Evolutionary conservation across 305 asterid species (phyloP).

Genomic region (Ajuga reptans): DNA sequence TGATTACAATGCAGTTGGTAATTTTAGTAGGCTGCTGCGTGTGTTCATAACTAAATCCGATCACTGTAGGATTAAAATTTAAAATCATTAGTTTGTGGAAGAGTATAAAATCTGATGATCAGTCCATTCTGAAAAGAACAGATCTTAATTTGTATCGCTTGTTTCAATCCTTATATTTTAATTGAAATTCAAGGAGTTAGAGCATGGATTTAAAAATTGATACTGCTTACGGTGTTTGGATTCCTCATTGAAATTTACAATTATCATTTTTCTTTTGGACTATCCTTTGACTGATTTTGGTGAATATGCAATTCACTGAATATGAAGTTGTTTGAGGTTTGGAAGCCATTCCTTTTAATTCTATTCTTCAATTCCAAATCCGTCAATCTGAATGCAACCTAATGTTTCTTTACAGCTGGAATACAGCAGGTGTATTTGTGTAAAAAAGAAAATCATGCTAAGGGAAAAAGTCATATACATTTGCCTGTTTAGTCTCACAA

Average conservation of each 20-base stretch:
- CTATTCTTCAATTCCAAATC: neutral
- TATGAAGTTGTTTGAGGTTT: neutral
- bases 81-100: neutral
- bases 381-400: neutral
- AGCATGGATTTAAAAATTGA: neutral
- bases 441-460: neutral
- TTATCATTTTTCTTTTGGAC: neutral
- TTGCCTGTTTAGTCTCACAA: neutral
- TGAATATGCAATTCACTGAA: neutral
- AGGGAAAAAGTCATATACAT: neutral
- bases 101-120: neutral
- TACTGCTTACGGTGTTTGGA: neutral
- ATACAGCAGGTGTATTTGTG: neutral
- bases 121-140: neutral
- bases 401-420: neutral
- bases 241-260: neutral
- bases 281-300: neutral
- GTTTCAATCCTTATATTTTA: neutral
- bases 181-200: neutral
- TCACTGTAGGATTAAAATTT: conserved; percentile 4
- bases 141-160: neutral
- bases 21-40: conserved; percentile 4
- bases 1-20: neutral
- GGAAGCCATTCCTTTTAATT: neutral
- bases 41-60: neutral